Percentiles rank a stretch among this genome's conserved stretches.
Evolutionary conservation across 352 stramenopile species (phyloP).

Genomic region (Phytophthora idaei): DNA sequence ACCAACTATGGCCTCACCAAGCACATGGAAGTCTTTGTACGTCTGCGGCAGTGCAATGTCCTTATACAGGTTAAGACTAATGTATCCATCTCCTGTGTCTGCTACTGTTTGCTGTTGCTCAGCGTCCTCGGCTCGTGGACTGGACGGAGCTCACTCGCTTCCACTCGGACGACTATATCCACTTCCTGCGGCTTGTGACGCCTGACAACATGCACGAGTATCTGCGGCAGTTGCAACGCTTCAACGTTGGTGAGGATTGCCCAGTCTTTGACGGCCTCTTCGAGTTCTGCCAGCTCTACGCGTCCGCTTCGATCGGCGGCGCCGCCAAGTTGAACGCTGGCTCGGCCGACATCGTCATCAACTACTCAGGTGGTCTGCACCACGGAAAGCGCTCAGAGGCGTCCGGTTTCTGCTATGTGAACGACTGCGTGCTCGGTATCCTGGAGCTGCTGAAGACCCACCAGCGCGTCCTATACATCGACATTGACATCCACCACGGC

Average conservation of each 20-base stretch:
- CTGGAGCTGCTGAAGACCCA: conserved; percentile 98
- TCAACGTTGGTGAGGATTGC: conserved; percentile 99
- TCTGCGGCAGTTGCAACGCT: conserved; percentile 91
- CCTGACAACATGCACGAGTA: conserved; percentile 99
- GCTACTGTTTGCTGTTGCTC: conserved; percentile 4
- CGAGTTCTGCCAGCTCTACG: conserved; percentile 99
- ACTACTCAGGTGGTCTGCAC: conserved; percentile 98
- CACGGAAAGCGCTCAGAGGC: conserved; percentile 99
- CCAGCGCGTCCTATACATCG: conserved; percentile 98
- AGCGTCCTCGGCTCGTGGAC: conserved; percentile 95
- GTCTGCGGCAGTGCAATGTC: conserved; percentile 22
- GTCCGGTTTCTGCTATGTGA: conserved; percentile 99
- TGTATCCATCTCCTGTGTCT: neutral
- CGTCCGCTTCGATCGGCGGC: conserved; percentile 96
- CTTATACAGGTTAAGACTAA: conserved; percentile 7
- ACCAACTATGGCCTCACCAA: conserved; percentile 99
- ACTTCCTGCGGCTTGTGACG: conserved; percentile 98
- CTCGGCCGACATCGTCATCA: conserved; percentile 97
- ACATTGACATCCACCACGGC: conserved; percentile 99
- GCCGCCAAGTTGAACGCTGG: conserved; percentile 96
- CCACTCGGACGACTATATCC: conserved; percentile 99
- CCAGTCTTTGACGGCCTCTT: conserved; percentile 99
- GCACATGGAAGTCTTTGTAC: conserved; percentile 98
- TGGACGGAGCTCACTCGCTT: conserved; percentile 98
- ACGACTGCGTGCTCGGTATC: conserved; percentile 99